Evolutionary conservation across 257 asterid species (phyloP).

Genomic region (Forsythia viridissima): DNA sequence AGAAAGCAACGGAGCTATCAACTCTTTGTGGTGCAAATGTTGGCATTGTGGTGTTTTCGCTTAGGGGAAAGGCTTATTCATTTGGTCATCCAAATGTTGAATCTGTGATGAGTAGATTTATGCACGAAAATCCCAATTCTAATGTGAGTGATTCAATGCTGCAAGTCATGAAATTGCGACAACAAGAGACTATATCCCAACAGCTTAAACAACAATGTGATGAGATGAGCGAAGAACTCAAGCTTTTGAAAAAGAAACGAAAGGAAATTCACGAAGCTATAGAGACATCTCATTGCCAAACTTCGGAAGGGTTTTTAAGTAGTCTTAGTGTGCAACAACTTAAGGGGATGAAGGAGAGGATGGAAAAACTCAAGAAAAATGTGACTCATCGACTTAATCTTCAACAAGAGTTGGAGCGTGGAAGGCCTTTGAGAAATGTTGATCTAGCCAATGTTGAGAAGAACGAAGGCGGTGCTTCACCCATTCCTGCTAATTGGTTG

Average conservation of each 20-base stretch:
- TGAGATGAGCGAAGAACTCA: constrained; percentile 25
- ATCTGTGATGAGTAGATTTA: constrained; percentile 26
- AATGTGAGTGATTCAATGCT: constrained; percentile 20
- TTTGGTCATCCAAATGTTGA: constrained; percentile 46
- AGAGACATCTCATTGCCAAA: constrained; percentile 16
- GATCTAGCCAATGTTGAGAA: neutral
- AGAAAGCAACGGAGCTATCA: constrained; percentile 51
- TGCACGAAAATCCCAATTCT: constrained; percentile 16
- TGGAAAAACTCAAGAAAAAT: constrained; percentile 28
- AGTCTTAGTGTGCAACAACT: constrained; percentile 24
- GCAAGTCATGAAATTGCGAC: neutral
- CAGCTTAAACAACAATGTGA: constrained; percentile 38
- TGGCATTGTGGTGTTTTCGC: constrained; percentile 42
- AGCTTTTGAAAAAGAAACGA: constrained; percentile 16
- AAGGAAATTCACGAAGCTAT: constrained; percentile 31
- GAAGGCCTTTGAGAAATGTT: neutral
- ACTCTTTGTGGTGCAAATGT: constrained; percentile 40
- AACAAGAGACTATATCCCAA: constrained; percentile 20
- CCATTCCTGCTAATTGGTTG: constrained; percentile 22
- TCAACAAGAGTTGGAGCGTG: neutral
- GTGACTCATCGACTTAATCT: constrained; percentile 3
- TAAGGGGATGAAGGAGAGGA: constrained; percentile 23
- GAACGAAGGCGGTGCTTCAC: neutral
- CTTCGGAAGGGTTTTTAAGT: constrained; percentile 26
- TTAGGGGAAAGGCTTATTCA: constrained; percentile 43